Evolutionary conservation across 495 filamentous ascomycete species (phyloP).

Genomic region (Penicillium parvum): DNA sequence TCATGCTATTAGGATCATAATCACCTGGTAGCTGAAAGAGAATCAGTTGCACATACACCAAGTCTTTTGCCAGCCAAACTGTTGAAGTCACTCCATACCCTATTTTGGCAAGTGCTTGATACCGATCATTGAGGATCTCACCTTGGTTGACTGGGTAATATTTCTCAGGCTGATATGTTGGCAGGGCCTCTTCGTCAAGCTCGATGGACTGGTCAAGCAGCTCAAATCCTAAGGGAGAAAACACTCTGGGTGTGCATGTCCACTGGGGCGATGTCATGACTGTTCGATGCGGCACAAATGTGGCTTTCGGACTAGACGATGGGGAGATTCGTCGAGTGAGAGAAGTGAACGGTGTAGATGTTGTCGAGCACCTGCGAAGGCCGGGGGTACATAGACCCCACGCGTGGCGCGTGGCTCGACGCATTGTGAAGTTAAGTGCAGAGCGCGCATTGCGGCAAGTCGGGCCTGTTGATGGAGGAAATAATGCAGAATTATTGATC

Average conservation of each 20-base stretch:
- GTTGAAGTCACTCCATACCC: conserved; percentile 43
- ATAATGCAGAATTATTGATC: neutral
- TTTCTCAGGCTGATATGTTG: conserved; percentile 31
- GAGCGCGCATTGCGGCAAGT: neutral
- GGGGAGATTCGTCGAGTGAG: neutral
- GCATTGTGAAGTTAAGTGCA: neutral
- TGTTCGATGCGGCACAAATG: neutral
- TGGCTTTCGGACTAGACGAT: neutral
- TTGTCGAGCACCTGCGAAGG: neutral
- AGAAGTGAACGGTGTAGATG: neutral
- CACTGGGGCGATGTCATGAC: neutral
- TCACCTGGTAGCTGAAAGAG: neutral
- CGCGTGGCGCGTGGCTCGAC: neutral
- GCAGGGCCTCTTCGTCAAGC: conserved; percentile 39
- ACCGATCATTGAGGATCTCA: conserved; percentile 35
- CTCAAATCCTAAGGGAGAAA: conserved; percentile 6
- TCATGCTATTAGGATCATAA: neutral
- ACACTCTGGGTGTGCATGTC: neutral
- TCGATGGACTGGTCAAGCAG: conserved; percentile 12
- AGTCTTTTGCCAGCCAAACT: conserved; percentile 50
- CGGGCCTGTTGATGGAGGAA: neutral
- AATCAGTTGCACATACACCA: conserved; percentile 17
- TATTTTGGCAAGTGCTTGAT: conserved; percentile 46
- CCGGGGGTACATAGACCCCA: neutral
- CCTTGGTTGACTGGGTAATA: conserved; percentile 42